phyloP scores from a whole-genome alignment of 345 rosid genomes.

The Raphanus raphanistrum region DNA sequence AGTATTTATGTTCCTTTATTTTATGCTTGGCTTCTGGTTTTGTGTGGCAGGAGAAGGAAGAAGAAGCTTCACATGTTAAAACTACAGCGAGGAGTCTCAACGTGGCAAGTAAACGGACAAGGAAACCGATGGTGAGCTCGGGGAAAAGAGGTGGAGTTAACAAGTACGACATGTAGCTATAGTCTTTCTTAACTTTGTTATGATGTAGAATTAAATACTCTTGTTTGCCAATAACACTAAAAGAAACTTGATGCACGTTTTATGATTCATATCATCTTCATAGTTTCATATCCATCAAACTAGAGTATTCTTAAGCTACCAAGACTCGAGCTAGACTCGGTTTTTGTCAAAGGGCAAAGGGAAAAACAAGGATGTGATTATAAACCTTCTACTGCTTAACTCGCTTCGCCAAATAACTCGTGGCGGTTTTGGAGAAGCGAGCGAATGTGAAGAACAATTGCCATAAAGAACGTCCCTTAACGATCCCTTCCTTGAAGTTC shows the following conservation, averaged over 20 bases:
- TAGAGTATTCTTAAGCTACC: constrained; percentile 28
- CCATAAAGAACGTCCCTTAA: constrained; percentile 64
- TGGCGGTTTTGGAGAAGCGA: constrained; percentile 48
- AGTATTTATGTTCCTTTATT: neutral
- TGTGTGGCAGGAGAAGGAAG: constrained; percentile 17
- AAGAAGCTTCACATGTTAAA: constrained; percentile 17
- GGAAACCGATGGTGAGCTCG: constrained; percentile 25
- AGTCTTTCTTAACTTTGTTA: neutral
- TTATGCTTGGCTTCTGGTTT: neutral
- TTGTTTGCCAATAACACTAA: neutral
- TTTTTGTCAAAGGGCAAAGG: neutral
- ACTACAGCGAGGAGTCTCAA: constrained; percentile 27
- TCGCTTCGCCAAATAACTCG: constrained; percentile 50
- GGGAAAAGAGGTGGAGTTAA: constrained; percentile 37
- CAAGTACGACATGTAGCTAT: constrained; percentile 24
- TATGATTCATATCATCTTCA: constrained; percentile 9
- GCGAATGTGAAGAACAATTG: constrained; percentile 50
- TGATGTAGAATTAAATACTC: constrained; percentile 1
- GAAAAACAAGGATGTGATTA: neutral
- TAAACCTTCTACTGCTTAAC: constrained; percentile 44
- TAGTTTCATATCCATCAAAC: constrained; percentile 15
- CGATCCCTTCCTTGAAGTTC: constrained; percentile 58
- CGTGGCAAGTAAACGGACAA: neutral
- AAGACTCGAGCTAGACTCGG: constrained; percentile 12
- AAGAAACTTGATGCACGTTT: constrained; percentile 13